Base-by-base conservation (phyloP, 257 asterid genomes). In the Nicotiana paniculata region DNA sequence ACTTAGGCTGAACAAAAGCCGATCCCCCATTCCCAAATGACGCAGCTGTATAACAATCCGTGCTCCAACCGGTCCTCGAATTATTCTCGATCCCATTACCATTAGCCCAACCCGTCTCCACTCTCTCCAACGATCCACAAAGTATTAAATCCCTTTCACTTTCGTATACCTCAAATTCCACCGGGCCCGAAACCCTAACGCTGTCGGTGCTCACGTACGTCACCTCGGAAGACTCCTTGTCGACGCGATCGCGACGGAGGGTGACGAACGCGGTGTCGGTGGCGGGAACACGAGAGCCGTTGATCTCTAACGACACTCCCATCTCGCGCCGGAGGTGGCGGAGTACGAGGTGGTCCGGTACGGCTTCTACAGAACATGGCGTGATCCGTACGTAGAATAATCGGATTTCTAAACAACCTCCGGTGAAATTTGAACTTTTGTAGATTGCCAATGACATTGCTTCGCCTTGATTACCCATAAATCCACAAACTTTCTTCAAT, bases 181-280 rank as follows among this genome's bases (percentile, higher is more conserved):
- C 89, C 46, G 96, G 90, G 10, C 97, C 98, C 17, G 97, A 87
- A 26, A 91, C 77, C 72, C 89, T 90, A n/a, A 94, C 93, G 59
- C 90, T 90, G 32, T 93, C 97, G 4, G 97, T 94, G 83, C 96
- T 90, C 59, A 94, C 97, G 76, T 90, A 94, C 7, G 98, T 93
- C 11, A 91, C 98, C 97, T 94, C 98, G 5, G 92, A 90, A 3
- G 89, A 87, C 37, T 92, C 95, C 88, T 81, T 90, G 46, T 92
- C 91, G 17, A 92, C 86, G 13, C 94, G 95, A 86, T 92, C 97
- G 12, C 95, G 93, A 11, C 95, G 93, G 69, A 93, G 91, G 32
- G 85, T 39, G 51, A 92, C 85, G 35, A 87, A 83, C 26, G 88
- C 97, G 17, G 88, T 67, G 76, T 92, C 93, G 6, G 93, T 86